Base-by-base conservation (phyloP, 345 rosid species). In the Raphanus sativus region DNA sequence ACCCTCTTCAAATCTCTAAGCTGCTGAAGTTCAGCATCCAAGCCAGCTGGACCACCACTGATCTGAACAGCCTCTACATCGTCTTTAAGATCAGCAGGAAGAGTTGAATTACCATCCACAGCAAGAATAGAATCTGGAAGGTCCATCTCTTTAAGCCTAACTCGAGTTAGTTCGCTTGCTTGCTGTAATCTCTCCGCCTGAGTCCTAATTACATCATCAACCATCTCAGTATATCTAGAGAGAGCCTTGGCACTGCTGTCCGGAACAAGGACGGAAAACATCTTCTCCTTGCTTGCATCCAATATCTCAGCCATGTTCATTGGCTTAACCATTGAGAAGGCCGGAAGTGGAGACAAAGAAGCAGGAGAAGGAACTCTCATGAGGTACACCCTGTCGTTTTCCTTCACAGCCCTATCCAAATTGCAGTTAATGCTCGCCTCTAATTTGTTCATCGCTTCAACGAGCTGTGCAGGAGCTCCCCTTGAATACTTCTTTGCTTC, bases 151-250 rank as follows among this genome's bases (percentile, higher is more conserved):
- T 85, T 91, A 65, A 95, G 96, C 86, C 93, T 91, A 75, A 95
- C 97, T 62, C 99, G 85, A 78, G 99, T 77, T 25, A 95, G 86
- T 71, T 95, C 98, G 48, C 99, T 95, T 69, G 91, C 98, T 85
- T 92, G 94, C 84, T 95, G 99, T 82, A 95, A 82, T 85, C 87
- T 91, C 86, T 95, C 99, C 52, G 99, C 98, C 78, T 91, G 96
- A 65, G 87, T 87, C 78, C 99, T 88, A 77, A 92, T 95, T 28
- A 92, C 83, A 74, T 95, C 93, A 77, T 95, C 99, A 38, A 92
- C 96, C 98, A 95, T 95, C 84, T 95, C 98, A 67, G 98, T 92
- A 77, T 95, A 95, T 84, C 96, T 91, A 29, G 99, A 95, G 85
- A 95, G 98, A 75, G 98, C 91, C 82, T 95, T 95, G 25, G 98